Base-by-base conservation (phyloP, 805 yeast genomes). In the Hanseniaspora occidentalis region DNA sequence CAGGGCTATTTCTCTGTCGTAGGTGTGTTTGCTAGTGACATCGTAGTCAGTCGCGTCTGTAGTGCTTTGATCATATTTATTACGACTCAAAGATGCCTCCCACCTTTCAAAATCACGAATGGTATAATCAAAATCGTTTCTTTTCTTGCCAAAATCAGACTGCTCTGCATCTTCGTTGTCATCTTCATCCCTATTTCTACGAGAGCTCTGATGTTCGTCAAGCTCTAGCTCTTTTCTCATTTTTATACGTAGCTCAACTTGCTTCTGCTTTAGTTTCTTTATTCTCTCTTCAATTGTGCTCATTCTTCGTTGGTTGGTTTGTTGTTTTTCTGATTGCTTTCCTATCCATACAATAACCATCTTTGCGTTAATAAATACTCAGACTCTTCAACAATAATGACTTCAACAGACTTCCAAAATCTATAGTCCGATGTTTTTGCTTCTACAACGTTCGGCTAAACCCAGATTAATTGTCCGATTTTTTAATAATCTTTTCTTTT, bases 21-120 rank as follows among this genome's bases (percentile, higher is more conserved):
- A 57, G 2, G 60, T 56, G 18, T 43, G 38, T 37, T 51, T 53
- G 2, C 60, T 61, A 13, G 56, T 20, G 31, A 54, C 51, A 19
- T 41, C 44, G 14, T 43, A 40, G 31, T 47, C 40, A 3, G 38
- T 37, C 16, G 42, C 40, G 7, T 18, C 37, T 7, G 39, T 35
- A 9, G 39, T 42, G 16, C 35, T 36, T 13, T 40, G 23, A 33
- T 42, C 45, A 18, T 31, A 26, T n/a, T 39, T 42, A 27, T 43
- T 42, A 7, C 38, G 40, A 9, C 37, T 38, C 17, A 35, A 38
- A 24, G 34, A 47, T 23, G 37, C 33, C 13, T 44, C 48, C 53
- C 54, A 49, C 19, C 48, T 47, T 41, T 56, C 56, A 35, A 49
- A 52, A 17, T 57, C 56, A 24, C 51, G 43, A 11, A 56, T 47